These are phyloP conservation scores for Candida tetrigidarum DNA, from an alignment of 1,139 yeast species.

Conservation along the genomic window DNA sequence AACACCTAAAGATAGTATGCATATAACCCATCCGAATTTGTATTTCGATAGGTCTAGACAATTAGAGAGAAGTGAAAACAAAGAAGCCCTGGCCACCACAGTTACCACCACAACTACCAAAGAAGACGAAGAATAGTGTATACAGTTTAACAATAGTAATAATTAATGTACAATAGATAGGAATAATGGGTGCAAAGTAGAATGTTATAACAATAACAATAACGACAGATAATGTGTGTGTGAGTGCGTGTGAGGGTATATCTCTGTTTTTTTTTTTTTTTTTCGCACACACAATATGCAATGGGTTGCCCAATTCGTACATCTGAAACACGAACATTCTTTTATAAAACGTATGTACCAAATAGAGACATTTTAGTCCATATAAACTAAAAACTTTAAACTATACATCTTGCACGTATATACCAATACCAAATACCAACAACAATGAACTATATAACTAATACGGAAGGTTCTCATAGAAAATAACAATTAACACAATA, in stretches of 20 bases:
- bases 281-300: not conserved
- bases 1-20: constrained; percentile 41
- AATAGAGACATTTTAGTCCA: not conserved
- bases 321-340: constrained; percentile 2
- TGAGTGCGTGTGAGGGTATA: not conserved
- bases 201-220: not conserved
- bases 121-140: no score
- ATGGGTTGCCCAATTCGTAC: not conserved
- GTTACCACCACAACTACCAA: no score
- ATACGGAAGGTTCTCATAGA: no score
- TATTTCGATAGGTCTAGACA: constrained; percentile 79
- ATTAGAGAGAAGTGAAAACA: constrained; percentile 23
- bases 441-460: no score
- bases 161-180: no score
- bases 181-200: not conserved
- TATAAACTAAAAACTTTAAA: not conserved
- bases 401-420: no score
- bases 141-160: no score
- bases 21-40: constrained; percentile 84
- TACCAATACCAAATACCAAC: not conserved
- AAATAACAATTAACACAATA: not conserved
- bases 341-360: not conserved
- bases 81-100: no score
- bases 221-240: not conserved
- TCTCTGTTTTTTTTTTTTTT: no score